Evolutionary conservation across 495 filamentous ascomycete species (phyloP).

Genomic region (Penicillium daleae): DNA sequence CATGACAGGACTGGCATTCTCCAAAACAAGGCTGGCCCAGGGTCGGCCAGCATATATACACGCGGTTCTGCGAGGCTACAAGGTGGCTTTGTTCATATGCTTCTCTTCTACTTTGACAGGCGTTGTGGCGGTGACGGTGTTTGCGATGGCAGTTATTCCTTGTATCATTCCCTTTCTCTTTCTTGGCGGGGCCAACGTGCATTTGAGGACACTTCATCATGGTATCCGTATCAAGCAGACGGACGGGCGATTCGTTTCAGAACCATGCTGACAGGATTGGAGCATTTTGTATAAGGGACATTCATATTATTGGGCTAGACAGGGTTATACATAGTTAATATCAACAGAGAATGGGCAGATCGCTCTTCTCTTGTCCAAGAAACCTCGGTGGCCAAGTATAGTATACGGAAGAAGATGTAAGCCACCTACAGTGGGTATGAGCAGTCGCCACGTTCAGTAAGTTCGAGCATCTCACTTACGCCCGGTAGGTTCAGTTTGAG

Average conservation of each 20-base stretch:
- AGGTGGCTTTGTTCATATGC: conserved; percentile 28
- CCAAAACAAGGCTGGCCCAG: conserved; percentile 11
- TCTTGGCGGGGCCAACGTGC: conserved; percentile 8
- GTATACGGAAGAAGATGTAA: too few species aligned
- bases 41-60: conserved; percentile 25
- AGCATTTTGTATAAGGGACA: conserved; percentile 30
- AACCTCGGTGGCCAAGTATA: not conserved
- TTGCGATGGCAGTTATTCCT: conserved; percentile 21
- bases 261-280: conserved; percentile 4
- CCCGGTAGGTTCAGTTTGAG: not conserved
- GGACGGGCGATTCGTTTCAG: conserved; percentile 6
- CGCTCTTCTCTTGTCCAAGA: conserved; percentile 5
- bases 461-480: not conserved
- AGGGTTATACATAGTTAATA: conserved; percentile 30
- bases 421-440: too few species aligned
- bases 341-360: conserved; percentile 10
- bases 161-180: conserved; percentile 17
- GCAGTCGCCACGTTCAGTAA: not conserved
- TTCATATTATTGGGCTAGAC: conserved; percentile 24
- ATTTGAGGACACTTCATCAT: conserved; percentile 6
- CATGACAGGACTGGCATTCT: conserved; percentile 9
- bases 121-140: conserved; percentile 19
- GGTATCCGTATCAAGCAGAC: conserved; percentile 5
- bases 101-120: conserved; percentile 16
- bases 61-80: conserved; percentile 11